Evolutionary conservation across 1,139 yeast genomes (phyloP), one percentile per base, ranked within the genome.

Genomic region (Zygoascus sp.): DNA sequence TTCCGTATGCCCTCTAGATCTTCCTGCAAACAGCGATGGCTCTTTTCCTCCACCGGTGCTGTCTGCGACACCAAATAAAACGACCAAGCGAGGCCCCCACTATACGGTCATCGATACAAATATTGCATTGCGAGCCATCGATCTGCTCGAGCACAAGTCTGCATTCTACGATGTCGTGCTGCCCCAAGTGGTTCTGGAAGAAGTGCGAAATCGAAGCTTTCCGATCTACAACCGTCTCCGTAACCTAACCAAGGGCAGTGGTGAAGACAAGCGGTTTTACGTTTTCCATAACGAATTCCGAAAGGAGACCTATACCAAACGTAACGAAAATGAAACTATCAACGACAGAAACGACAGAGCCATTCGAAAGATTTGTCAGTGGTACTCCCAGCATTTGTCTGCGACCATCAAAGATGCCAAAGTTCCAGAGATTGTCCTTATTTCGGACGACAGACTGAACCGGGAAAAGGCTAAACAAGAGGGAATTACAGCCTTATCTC

Each of bases 311-410:
- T 85, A 74, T 63, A 73, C 82, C 3, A 71, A 71, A 17, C 79
- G 97, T 59, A 70, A 65, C 52, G 75, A 69, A 45, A 77, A 78
- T 44, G 98, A 92, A 64, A 62, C 82, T 11, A 84, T 89, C 53
- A 90, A 92, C 62, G 97, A 92, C 64, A 76, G 94, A 62, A 92
- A 92, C 60, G 97, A 92, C 66, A 72, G 97, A 56, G 90, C 97
- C 15, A 89, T 94, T 46, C 76, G 97, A 63, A 75, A 73, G 50
- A 80, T 85, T 11, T 81, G 84, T 22, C 63, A 73, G 39, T 94
- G 92, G 88, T 92, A 80, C 63, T 65, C 75, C 22, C 58, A 66
- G 13, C 99, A 94, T 68, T 67, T 94, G 44, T 65, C 69, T 36
- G 54, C 60, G 2, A 50, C 58, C 35, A 52, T 44, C 4, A 47